Conservation (phyloP, 192 early-diverging fungal genomes). For the Borealophlyctis nickersoniae region DNA sequence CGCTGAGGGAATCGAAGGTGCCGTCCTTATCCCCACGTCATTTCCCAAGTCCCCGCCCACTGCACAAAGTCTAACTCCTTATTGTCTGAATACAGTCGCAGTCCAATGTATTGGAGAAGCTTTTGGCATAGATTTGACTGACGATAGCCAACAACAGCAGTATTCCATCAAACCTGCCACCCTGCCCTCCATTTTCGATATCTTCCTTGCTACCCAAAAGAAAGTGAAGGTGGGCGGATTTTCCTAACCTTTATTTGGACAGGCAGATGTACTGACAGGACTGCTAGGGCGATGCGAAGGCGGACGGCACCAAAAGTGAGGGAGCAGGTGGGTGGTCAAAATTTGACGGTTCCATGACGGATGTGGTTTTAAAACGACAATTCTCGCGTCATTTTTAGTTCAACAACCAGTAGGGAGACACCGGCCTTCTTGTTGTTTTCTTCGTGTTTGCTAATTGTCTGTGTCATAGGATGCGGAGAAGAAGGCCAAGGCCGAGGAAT, state of each 20-base stretch:
- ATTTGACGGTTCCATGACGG: too few relatives aligned
- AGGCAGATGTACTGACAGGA: not conserved
- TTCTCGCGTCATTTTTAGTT: too few relatives aligned
- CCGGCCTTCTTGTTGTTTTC: too few relatives aligned
- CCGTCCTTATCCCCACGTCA: constrained; percentile 1
- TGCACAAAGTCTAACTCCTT: too few relatives aligned
- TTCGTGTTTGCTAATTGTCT: too few relatives aligned
- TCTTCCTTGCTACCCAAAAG: constrained; percentile 82
- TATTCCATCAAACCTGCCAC: constrained; percentile 85
- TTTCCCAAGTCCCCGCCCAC: not conserved
- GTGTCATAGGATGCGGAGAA: not conserved
- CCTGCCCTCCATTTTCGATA: constrained; percentile 84
- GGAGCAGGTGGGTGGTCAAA: too few relatives aligned
- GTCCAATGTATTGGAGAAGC: constrained; percentile 94
- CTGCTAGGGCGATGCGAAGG: not conserved
- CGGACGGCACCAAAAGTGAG: too few relatives aligned
- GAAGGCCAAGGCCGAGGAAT: constrained; percentile 80
- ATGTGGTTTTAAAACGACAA: too few relatives aligned
- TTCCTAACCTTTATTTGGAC: not conserved
- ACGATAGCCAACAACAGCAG: constrained; percentile 58
- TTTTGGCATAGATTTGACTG: constrained; percentile 79
- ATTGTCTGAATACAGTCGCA: constrained; percentile 55
- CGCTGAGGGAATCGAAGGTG: constrained; percentile 78
- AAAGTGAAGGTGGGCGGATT: constrained; percentile 38
- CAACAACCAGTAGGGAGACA: too few relatives aligned